These are phyloP conservation scores for Hemileccinum hortonii DNA, from an alignment of 1,284 basidiomycete species.

Conservation along the genomic window DNA sequence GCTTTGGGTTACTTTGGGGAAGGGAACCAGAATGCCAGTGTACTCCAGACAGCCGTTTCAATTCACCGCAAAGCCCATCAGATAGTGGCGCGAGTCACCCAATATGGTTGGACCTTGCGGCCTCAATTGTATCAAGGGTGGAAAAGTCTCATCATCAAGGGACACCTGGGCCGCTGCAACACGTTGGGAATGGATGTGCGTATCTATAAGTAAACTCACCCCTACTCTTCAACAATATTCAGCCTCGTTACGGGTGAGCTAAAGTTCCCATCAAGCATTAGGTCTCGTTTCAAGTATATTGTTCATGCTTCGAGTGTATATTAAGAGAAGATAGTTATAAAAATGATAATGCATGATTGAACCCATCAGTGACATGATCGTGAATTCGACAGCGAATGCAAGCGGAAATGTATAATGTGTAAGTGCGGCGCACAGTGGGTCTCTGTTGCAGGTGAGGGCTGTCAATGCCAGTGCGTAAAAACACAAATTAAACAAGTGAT, in stretches of 20 bases:
- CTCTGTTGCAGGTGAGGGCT: conserved; percentile 6
- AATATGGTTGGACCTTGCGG: too few relatives aligned
- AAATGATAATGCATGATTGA: conserved; percentile 32
- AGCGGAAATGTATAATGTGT: conserved; percentile 12
- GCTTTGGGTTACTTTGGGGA: too few relatives aligned
- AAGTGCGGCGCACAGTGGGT: conserved; percentile 9
- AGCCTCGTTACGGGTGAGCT: too few relatives aligned
- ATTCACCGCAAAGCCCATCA: too few relatives aligned
- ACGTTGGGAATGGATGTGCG: not conserved
- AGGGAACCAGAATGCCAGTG: too few relatives aligned
- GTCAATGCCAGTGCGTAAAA: conserved; percentile 21
- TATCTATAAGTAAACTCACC: too few relatives aligned
- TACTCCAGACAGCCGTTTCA: too few relatives aligned
- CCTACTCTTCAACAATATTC: too few relatives aligned
- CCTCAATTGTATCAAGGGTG: too few relatives aligned
- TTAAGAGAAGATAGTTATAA: conserved; percentile 27
- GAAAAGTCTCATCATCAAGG: not conserved
- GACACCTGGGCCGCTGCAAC: not conserved
- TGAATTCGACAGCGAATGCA: conserved; percentile 25
- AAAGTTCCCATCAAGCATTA: too few relatives aligned
- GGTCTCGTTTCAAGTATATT: not conserved
- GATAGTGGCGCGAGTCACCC: too few relatives aligned
- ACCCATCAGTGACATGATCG: conserved; percentile 22
- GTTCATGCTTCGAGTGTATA: conserved; percentile 15
- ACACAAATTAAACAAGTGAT: conserved; percentile 27